Base-by-base conservation (phyloP, 495 filamentous ascomycete species). In the Cairneyella variabilis region DNA sequence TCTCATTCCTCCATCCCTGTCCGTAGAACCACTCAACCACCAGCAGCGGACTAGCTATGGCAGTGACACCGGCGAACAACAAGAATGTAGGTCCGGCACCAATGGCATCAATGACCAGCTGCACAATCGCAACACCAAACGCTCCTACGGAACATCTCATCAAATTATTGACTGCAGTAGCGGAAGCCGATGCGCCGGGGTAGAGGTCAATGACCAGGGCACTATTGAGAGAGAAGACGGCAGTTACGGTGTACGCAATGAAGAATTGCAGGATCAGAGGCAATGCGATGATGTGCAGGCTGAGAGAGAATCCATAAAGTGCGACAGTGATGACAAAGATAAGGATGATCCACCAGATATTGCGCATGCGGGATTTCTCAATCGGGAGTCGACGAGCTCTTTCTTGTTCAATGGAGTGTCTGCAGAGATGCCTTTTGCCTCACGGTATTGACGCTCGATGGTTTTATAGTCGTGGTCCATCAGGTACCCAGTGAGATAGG, bases 41-140 rank as follows among this genome's bases (percentile, higher is more conserved):
- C 34, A 53, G 30, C 18, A 53, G 22, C 5, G 44, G 49, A 7
- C 16, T 45, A 2, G 23, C 3, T 1, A 28, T 14, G 5, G 16
- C 18, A 17, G 28, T 40, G 4, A 51, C 32, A 1, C 43, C 38
- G 0, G 77, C 76, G 50, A 83, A 68, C 45, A 88, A 78, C 1
- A 82, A 81, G 63, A 83, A 86, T 20, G 80, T 79, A 72, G 80
- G 83, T 0, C 83, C 81, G n/a, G 74, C 66, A 1, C 78, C 80
- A 83, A 84, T 5, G 68, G 70, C 12, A 67, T 64, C 28, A 82
- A 67, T 71, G 83, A 83, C 3, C 74, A 76, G 41, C 79, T 76
- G 52, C 8, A 86, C 76, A 11, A 79, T 66, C 0, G 78, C 84
- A 10, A 83, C 83, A 6, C 79, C 80, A 8, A 70, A 80, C 0